Percentiles rank a stretch among this genome's conserved stretches.
Evolutionary conservation across 768 basidiomycete genomes (phyloP).

Genomic region (Trametes meyenii): DNA sequence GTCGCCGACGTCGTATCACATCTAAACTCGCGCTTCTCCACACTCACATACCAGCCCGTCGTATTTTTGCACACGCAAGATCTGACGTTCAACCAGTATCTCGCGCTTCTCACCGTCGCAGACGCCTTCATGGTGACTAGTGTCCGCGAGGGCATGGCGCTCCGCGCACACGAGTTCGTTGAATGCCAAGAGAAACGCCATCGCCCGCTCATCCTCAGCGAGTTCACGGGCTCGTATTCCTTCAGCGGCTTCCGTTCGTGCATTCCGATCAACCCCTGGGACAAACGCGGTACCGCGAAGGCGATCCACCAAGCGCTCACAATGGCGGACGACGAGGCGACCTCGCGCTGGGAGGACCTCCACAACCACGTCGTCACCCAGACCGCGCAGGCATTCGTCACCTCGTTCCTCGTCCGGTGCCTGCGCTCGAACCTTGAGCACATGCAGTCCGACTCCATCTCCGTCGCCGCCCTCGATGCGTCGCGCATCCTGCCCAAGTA

Average conservation of each 20-base stretch:
- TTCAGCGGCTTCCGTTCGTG: conserved; percentile 88
- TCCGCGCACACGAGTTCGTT: conserved; percentile 81
- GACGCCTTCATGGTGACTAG: conserved; percentile 87
- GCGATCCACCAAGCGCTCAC: conserved; percentile 79
- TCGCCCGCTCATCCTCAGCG: conserved; percentile 77
- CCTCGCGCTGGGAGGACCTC: conserved; percentile 80
- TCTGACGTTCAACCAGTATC: conserved; percentile 82
- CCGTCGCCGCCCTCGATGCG: conserved; percentile 47
- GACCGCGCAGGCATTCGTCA: conserved; percentile 83
- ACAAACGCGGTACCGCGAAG: conserved; percentile 78
- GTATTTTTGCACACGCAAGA: conserved; percentile 87
- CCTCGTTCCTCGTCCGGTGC: conserved; percentile 74
- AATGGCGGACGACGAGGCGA: conserved; percentile 75
- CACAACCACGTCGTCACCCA: conserved; percentile 87
- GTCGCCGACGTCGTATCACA: conserved; percentile 78
- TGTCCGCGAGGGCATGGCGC: conserved; percentile 86
- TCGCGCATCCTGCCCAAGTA: conserved; percentile 65
- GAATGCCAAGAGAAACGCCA: conserved; percentile 76
- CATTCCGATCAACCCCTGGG: conserved; percentile 87
- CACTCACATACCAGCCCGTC: conserved; percentile 84
- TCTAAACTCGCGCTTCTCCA: conserved; percentile 83
- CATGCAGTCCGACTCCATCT: conserved; percentile 39
- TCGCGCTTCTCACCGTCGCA: conserved; percentile 78
- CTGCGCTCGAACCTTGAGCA: conserved; percentile 76
- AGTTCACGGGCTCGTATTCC: conserved; percentile 88